Conservation (phyloP, 2,329 filamentous ascomycete species). For the Arthrobotrys pseudoclavata region DNA sequence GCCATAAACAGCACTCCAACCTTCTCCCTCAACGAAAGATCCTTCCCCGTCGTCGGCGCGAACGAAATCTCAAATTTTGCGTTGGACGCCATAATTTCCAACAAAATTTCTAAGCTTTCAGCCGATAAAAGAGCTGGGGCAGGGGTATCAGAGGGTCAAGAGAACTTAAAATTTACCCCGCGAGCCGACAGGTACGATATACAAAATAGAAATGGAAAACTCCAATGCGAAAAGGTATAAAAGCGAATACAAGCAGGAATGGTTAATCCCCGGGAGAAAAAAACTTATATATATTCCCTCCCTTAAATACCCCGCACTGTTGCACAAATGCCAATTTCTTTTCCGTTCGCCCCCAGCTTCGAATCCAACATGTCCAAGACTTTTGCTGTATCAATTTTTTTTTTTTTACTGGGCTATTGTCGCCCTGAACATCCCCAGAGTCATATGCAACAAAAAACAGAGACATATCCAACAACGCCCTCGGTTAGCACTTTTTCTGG, state of each 20-base stretch:
- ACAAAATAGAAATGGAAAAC: not conserved
- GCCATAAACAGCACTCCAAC: constrained; percentile 27
- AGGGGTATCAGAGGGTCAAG: too few species aligned
- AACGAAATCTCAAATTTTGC: constrained; percentile 40
- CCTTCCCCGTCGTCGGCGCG: constrained; percentile 32
- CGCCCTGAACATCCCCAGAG: not conserved
- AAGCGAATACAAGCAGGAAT: not conserved
- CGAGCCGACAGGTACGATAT: not conserved
- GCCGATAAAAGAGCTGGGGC: constrained; percentile 2
- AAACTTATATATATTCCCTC: not conserved
- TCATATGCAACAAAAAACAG: constrained; percentile 23
- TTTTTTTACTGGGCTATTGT: not conserved
- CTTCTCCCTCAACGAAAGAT: constrained; percentile 33
- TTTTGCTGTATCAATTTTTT: not conserved
- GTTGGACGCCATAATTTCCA: constrained; percentile 31
- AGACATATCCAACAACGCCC: constrained; percentile 16
- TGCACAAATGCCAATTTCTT: constrained; percentile 10
- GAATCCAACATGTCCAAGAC: not conserved
- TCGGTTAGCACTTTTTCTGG: constrained; percentile 35
- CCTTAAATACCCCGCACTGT: constrained; percentile 18
- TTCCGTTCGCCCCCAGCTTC: not conserved
- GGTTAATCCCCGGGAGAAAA: not conserved
- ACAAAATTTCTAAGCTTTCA: not conserved
- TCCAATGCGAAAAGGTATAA: not conserved
- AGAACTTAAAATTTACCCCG: not conserved